A percentile compares a stretch with the other conserved stretches of the same genome.
phyloP scores from a whole-genome alignment of 495 filamentous ascomycete species.

The Penicillium atrosanguineum region DNA sequence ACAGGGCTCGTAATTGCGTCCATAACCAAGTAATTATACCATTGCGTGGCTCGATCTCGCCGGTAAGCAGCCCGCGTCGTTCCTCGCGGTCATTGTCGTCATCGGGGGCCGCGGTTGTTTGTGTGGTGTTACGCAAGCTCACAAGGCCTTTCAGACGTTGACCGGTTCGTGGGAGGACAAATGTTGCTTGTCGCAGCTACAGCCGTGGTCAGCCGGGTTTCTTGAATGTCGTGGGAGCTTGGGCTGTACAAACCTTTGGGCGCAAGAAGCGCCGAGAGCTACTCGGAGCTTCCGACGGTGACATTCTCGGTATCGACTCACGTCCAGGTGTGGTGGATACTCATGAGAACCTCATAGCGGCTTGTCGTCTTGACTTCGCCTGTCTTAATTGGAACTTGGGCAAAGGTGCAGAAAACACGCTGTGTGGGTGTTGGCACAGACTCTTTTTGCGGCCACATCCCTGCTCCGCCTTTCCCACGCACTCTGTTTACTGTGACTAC shows the following conservation, averaged over 20 bases:
- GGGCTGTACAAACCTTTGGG: conserved; percentile 32
- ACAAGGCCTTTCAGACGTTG: conserved; percentile 52
- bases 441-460: conserved; percentile 13
- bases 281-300: conserved; percentile 32
- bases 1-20: conserved; percentile 9
- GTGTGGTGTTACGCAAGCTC: conserved; percentile 38
- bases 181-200: conserved; percentile 53
- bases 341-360: conserved; percentile 9
- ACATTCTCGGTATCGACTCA: conserved; percentile 25
- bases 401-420: not conserved
- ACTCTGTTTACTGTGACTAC: not conserved
- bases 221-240: not conserved
- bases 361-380: not conserved
- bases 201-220: conserved; percentile 8
- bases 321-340: conserved; percentile 6
- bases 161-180: conserved; percentile 52
- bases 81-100: conserved; percentile 28
- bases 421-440: not conserved
- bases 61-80: conserved; percentile 39
- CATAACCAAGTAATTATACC: conserved; percentile 15
- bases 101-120: conserved; percentile 6
- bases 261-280: conserved; percentile 42
- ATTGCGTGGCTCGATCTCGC: conserved; percentile 20
- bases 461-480: conserved; percentile 8
- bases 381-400: not conserved